phyloP scores from a whole-genome alignment of 306 rosid genomes.

The Ceratonia siliqua region DNA sequence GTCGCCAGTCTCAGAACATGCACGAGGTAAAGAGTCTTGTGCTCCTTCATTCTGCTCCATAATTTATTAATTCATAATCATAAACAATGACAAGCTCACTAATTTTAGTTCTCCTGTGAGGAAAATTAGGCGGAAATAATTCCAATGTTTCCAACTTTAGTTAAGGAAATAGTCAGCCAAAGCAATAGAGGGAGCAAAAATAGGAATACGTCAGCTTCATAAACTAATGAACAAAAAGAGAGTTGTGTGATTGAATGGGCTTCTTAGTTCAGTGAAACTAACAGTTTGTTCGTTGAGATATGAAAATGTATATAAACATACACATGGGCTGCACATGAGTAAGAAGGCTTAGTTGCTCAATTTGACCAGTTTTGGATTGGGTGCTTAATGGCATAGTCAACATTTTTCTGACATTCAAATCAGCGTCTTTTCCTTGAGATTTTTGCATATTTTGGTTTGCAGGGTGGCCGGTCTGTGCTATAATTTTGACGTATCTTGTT shows the following conservation, averaged over 20 bases:
- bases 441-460: background rate
- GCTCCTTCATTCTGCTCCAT: background rate
- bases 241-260: background rate
- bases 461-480: constrained; percentile 10
- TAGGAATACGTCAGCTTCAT: background rate
- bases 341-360: constrained; percentile 13
- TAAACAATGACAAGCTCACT: background rate
- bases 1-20: background rate
- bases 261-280: background rate
- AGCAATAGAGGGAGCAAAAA: background rate
- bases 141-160: background rate
- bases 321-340: constrained; percentile 41
- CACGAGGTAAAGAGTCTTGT: background rate
- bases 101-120: constrained; percentile 1
- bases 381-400: background rate
- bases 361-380: constrained; percentile 16
- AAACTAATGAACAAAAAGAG: no score
- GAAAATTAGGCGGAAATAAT: background rate
- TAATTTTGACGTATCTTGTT: constrained; percentile 7
- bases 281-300: background rate
- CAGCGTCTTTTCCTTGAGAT: background rate
- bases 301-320: background rate
- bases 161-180: background rate
- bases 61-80: background rate
- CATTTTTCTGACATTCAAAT: constrained; percentile 13